Evolutionary conservation across 169 alveolate genomes (phyloP).

Genomic region (Cryptosporidium sp.): DNA sequence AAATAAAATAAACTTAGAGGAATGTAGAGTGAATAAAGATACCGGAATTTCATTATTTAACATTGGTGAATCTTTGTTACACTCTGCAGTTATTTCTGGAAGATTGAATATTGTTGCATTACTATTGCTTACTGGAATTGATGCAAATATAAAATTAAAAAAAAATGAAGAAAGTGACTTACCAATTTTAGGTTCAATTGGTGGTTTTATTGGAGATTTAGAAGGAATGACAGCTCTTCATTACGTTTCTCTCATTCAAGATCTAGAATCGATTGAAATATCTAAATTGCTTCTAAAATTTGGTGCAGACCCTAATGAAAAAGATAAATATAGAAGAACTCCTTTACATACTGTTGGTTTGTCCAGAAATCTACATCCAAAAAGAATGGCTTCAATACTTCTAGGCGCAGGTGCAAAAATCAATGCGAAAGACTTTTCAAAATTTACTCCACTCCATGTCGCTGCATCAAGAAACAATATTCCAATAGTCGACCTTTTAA

Average conservation of each 20-base stretch:
- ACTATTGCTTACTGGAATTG: slow-evolving; percentile 18
- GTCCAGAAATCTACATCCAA: slow-evolving; percentile 58
- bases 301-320: slow-evolving; percentile 72
- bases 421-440: slow-evolving; percentile 29
- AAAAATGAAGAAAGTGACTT: slow-evolving; percentile 8
- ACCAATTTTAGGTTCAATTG: slow-evolving; percentile 33
- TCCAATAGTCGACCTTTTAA: slow-evolving; percentile 32
- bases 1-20: slow-evolving; percentile 11
- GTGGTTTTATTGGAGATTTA: slow-evolving; percentile 62
- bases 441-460: slow-evolving; percentile 63
- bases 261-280: slow-evolving; percentile 56
- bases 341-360: slow-evolving; percentile 67
- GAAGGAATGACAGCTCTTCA: slow-evolving; percentile 70
- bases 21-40: slow-evolving; percentile 58
- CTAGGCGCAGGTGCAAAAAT: slow-evolving; percentile 35
- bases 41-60: slow-evolving; percentile 58
- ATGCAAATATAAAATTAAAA: slow-evolving; percentile 47
- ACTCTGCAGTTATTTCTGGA: slow-evolving; percentile 73
- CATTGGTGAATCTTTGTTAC: slow-evolving; percentile 52
- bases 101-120: slow-evolving; percentile 23
- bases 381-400: slow-evolving; percentile 30
- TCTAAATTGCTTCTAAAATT: slow-evolving; percentile 24
- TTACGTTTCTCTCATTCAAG: slow-evolving; percentile 56
- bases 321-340: slow-evolving; percentile 49
- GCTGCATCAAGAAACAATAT: slow-evolving; percentile 73